phyloP scores from a whole-genome alignment of 768 basidiomycete genomes.

The Holtermannia corniformis region DNA sequence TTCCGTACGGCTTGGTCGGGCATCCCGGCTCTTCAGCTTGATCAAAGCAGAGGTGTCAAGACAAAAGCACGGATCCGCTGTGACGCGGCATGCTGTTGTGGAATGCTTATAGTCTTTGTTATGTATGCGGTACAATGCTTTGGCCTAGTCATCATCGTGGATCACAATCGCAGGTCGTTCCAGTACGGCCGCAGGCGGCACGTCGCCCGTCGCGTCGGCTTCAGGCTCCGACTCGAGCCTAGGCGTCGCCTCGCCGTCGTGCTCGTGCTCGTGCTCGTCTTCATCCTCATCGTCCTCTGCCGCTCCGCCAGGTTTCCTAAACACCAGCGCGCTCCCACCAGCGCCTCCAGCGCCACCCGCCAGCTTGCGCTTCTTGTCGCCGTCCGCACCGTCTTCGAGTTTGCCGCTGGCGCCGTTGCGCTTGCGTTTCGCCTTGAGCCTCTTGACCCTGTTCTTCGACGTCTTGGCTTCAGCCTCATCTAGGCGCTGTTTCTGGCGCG shows the following conservation, averaged over 20 bases:
- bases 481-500: slow-evolving; percentile 60
- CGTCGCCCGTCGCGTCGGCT: slow-evolving; percentile 2
- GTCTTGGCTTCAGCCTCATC: slow-evolving; percentile 74
- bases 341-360: slow-evolving; percentile 44
- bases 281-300: slow-evolving; percentile 46
- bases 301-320: slow-evolving; percentile 51
- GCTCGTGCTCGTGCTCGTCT: slow-evolving; percentile 26
- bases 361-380: slow-evolving; percentile 49
- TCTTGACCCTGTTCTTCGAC: slow-evolving; percentile 85
- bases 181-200: slow-evolving; percentile 3
- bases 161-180: slow-evolving; percentile 39
- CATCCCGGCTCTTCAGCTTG: too few relatives aligned
- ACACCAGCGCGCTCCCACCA: slow-evolving; percentile 62
- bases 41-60: too few relatives aligned
- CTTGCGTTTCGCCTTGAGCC: slow-evolving; percentile 81
- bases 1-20: too few relatives aligned
- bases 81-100: too few relatives aligned
- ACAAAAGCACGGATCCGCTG: too few relatives aligned
- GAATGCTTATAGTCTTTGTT: neutral
- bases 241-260: slow-evolving; percentile 10
- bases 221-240: too few relatives aligned
- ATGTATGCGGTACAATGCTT: too few relatives aligned
- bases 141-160: slow-evolving; percentile 43
- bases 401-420: slow-evolving; percentile 42
- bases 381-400: neutral